Evolutionary conservation across 75 land plant species (phyloP), one percentile per base, ranked within the genome.

Genomic region (Selaginella moellendorffii): DNA sequence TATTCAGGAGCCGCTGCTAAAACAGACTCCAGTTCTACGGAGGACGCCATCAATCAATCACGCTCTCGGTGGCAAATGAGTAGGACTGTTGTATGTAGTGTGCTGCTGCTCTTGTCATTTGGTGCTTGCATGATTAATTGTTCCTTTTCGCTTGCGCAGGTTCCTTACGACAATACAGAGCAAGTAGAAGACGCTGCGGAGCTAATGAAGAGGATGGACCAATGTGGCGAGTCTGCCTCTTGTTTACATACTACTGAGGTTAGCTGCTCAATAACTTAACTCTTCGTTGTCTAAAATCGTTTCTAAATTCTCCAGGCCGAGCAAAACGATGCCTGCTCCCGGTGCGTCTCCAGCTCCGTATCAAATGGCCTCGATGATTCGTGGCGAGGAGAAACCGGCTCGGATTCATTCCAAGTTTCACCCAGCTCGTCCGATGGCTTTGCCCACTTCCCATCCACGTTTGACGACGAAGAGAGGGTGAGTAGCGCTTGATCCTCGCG

Each of bases 11-110:
- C 14, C 14, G 46, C 46, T 36, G 46, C 14, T 36, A 36, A 36
- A 36, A 14, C 8, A 8, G 59, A 19, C n/a, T 19, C 59, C n/a
- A 56, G 51, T 46, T 46, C 59, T 9, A 81, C 91, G 29, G 85
- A 76, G 65, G 97, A 79, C 54, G 83, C 83, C 25, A 78, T 82
- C 68, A 63, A 73, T 22, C 79, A 82, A 61, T 68, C 83, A 52
- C 97, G 82, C 58, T 68, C 83, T 2, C 76, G 72, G 60, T 78
- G 97, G 76, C 88, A 82, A 54, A 90, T 90, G 97, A 90, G 97
- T 72, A 71, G 82, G 51, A 87, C 74, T 31, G 97, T 80, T 74
- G 96, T 90, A 26, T 54, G 77, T 30, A 12, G 19, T 28, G 24
- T 2, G 8, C 19, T 24, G 21, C 5, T 9, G 19, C 17, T 2